Percentiles rank a stretch among this genome's conserved stretches.
Evolutionary conservation across 208 protist species (phyloP).

Genomic region (Trypanosoma brucei): DNA sequence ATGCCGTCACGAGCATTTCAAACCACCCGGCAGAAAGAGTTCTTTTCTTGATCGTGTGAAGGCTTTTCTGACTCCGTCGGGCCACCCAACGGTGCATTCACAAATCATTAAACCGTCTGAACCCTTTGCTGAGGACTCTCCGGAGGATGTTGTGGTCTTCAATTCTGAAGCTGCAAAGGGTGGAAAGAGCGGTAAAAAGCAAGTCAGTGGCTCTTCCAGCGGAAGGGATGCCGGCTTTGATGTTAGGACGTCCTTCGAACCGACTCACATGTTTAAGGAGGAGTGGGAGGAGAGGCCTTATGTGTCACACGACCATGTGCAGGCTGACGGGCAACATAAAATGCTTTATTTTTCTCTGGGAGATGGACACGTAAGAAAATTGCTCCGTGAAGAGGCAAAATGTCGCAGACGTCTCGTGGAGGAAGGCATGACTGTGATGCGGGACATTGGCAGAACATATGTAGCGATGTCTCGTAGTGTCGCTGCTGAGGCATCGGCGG

Average conservation of each 20-base stretch:
- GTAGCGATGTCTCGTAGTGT: conserved; percentile 6
- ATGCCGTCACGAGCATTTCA: not conserved
- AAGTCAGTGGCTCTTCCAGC: no score
- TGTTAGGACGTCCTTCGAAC: not conserved
- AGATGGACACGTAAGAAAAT: conserved; percentile 2
- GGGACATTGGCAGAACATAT: conserved; percentile 21
- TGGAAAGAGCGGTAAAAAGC: not conserved
- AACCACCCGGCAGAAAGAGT: not conserved
- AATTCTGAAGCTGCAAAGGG: not conserved
- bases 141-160: not conserved
- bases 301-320: not conserved
- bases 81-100: not conserved
- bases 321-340: not conserved
- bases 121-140: not conserved
- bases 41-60: conserved; percentile 1
- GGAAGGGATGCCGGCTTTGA: not conserved
- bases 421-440: conserved; percentile 14
- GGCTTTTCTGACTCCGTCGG: not conserved
- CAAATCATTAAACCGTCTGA: not conserved
- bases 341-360: not conserved
- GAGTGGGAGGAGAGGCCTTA: conserved; percentile 7
- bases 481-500: not conserved
- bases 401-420: conserved; percentile 11
- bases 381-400: conserved; percentile 19
- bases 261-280: conserved; percentile 1